Conservation (phyloP, 768 basidiomycete species). For the Lactarius sanguifluus region DNA sequence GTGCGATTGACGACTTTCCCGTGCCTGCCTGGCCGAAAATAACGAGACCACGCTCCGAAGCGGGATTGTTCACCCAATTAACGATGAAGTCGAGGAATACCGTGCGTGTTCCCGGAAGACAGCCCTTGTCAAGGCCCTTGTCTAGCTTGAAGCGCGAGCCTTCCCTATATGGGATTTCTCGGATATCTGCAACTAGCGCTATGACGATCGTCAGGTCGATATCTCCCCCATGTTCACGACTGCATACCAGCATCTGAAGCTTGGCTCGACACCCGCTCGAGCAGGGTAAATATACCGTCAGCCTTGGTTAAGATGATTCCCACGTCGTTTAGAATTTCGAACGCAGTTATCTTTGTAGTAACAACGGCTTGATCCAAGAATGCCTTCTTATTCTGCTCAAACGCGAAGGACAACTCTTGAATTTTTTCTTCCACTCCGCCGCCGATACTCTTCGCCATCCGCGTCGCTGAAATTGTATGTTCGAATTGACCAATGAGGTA, state of each 20-base stretch:
- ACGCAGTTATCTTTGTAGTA: neutral
- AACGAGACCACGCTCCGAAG: neutral
- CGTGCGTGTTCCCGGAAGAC: neutral
- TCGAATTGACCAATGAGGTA: neutral
- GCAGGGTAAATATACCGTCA: neutral
- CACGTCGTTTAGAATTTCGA: neutral
- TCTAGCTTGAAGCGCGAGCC: too few relatives aligned
- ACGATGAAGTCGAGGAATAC: neutral
- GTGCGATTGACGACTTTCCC: neutral
- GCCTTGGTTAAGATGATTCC: neutral
- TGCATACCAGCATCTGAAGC: neutral
- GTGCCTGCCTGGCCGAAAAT: constrained; percentile 1
- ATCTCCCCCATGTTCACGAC: too few relatives aligned
- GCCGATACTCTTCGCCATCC: neutral
- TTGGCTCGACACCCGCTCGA: neutral
- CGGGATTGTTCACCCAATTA: neutral
- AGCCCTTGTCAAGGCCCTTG: neutral
- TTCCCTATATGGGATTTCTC: too few relatives aligned
- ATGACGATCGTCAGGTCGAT: too few relatives aligned
- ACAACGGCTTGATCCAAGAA: neutral
- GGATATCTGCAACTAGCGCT: too few relatives aligned
- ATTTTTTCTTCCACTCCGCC: neutral
- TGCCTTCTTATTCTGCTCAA: neutral
- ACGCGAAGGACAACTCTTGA: neutral
- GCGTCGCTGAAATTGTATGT: neutral